Evolutionary conservation across 306 rosid species (phyloP).

Genomic region (Delonix regia): DNA sequence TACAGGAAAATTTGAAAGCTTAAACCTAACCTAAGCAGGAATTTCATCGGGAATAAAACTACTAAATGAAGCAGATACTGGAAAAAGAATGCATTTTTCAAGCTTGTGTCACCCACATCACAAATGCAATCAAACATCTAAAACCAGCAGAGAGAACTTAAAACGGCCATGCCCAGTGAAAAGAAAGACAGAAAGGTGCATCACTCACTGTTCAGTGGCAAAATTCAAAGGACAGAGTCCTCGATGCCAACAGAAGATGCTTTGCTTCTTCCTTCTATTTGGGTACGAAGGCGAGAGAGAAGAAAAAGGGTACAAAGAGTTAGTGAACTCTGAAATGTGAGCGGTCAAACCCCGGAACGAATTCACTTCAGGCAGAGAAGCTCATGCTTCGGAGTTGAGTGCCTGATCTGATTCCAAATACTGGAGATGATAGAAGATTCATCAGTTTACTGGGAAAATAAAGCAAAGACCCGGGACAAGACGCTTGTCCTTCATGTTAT

Average conservation of each 20-base stretch:
- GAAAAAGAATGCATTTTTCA: neutral
- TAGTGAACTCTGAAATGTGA: neutral
- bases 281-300: neutral
- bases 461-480: neutral
- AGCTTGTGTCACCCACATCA: neutral
- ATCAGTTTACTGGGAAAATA: neutral
- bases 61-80: neutral
- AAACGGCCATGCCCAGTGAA: slow-evolving; percentile 2
- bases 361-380: no score
- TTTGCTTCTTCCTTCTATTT: slow-evolving; percentile 37
- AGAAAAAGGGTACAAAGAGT: neutral
- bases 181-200: slow-evolving; percentile 17
- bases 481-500: no score
- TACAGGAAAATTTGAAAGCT: neutral
- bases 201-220: slow-evolving; percentile 39
- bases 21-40: neutral
- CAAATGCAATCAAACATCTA: slow-evolving; percentile 16
- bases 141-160: neutral
- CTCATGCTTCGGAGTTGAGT: neutral
- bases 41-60: neutral
- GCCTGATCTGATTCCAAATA: no score
- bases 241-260: slow-evolving; percentile 40
- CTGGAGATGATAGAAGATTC: neutral
- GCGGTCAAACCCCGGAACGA: neutral
- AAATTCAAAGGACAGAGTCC: slow-evolving; percentile 13